These are phyloP conservation scores for Cerioporus squamosus DNA, from an alignment of 1,284 basidiomycete genomes.

Conservation along the genomic window DNA sequence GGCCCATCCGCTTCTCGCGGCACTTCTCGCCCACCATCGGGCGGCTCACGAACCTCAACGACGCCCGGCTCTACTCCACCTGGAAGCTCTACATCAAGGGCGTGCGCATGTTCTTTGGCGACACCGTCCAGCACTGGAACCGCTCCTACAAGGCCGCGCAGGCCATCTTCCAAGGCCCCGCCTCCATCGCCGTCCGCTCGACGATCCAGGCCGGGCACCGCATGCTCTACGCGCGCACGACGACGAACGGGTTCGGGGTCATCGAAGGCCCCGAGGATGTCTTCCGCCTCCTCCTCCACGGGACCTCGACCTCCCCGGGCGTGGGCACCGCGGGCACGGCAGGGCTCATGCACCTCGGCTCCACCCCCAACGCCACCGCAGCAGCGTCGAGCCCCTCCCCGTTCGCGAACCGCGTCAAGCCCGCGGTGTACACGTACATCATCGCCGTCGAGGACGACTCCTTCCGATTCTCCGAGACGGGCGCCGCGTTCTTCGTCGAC, in stretches of 20 bases:
- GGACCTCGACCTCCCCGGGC: constrained; percentile 20
- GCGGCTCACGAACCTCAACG: constrained; percentile 59
- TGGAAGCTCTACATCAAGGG: constrained; percentile 78
- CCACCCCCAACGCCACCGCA: background rate
- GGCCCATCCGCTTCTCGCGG: constrained; percentile 70
- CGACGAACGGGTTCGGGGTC: constrained; percentile 64
- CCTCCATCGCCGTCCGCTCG: constrained; percentile 63
- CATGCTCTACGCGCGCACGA: constrained; percentile 73
- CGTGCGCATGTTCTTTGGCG: constrained; percentile 60
- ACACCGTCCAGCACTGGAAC: constrained; percentile 70
- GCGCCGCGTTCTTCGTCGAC: constrained; percentile 80
- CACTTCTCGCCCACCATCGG: constrained; percentile 74
- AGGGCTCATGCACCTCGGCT: background rate
- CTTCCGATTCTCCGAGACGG: constrained; percentile 79
- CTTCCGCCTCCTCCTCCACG: constrained; percentile 53
- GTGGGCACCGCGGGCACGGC: constrained; percentile 1
- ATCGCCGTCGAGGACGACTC: constrained; percentile 72
- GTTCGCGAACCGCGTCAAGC: constrained; percentile 64
- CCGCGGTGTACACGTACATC: constrained; percentile 79
- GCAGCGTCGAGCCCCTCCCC: constrained; percentile 19
- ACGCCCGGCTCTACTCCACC: constrained; percentile 73
- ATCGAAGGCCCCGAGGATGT: constrained; percentile 54
- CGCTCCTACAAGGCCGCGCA: constrained; percentile 67
- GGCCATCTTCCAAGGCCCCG: constrained; percentile 67
- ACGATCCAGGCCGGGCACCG: constrained; percentile 72